These are phyloP conservation scores for Pythium utonaiense DNA, from an alignment of 352 stramenopile genomes.

Conservation along the genomic window DNA sequence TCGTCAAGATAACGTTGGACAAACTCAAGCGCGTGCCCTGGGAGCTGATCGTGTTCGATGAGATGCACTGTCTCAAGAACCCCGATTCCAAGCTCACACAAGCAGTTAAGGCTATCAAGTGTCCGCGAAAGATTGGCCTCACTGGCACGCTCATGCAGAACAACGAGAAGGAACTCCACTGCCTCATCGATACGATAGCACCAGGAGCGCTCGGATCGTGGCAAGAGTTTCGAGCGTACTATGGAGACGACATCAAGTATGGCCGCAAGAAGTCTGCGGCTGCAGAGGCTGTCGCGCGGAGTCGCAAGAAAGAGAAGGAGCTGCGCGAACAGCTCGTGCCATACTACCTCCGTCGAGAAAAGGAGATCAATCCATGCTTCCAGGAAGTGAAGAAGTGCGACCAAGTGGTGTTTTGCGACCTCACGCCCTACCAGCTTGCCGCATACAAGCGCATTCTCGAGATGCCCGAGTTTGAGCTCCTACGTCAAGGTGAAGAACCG, in stretches of 20 bases:
- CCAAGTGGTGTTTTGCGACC: conserved; percentile 79
- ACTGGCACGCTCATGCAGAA: conserved; percentile 90
- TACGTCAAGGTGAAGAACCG: conserved; percentile 51
- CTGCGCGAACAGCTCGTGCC: conserved; percentile 51
- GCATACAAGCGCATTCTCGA: conserved; percentile 66
- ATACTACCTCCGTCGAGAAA: conserved; percentile 72
- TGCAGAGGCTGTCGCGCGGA: conserved; percentile 52
- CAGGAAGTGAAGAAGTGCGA: conserved; percentile 71
- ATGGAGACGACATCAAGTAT: conserved; percentile 82
- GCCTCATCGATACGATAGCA: conserved; percentile 66
- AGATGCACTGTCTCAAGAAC: conserved; percentile 99
- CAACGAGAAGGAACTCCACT: conserved; percentile 82
- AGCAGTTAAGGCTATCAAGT: conserved; percentile 67
- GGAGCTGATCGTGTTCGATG: conserved; percentile 95
- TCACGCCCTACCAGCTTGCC: conserved; percentile 63
- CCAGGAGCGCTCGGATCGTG: conserved; percentile 61
- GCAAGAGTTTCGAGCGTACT: conserved; percentile 72
- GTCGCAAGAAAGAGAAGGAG: conserved; percentile 65
- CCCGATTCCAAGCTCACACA: conserved; percentile 91
- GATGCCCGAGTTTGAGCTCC: conserved; percentile 70
- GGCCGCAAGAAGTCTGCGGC: conserved; percentile 75
- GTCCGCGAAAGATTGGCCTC: conserved; percentile 72
- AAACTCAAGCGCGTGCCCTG: conserved; percentile 82
- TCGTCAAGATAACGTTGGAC: conserved; percentile 90
- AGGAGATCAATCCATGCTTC: conserved; percentile 67